Evolutionary conservation across 257 asterid species (phyloP).

Genomic region (Penstemon barbatus): DNA sequence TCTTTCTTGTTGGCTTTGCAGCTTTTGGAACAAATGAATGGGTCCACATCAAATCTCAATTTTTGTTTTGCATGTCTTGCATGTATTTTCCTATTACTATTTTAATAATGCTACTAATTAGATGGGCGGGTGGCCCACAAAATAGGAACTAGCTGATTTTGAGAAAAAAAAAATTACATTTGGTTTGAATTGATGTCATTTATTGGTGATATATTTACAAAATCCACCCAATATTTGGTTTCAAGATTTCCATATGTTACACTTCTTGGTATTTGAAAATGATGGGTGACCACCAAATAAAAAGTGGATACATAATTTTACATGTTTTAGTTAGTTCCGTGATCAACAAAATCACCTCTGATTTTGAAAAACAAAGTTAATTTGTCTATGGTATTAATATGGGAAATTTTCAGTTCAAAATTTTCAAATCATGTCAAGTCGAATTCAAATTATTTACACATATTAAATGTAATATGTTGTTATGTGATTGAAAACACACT

Average conservation of each 20-base stretch:
- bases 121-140: background rate
- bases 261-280: background rate
- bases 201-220: background rate
- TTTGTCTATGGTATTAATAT: background rate
- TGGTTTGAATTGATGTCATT: background rate
- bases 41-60: conserved; percentile 26
- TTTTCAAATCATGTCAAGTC: too few relatives aligned
- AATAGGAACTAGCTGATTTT: background rate
- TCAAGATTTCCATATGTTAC: background rate
- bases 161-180: background rate
- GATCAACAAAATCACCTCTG: too few relatives aligned
- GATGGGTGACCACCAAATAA: background rate
- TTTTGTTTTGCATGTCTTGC: conserved; percentile 26
- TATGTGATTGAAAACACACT: background rate
- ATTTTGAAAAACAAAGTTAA: too few relatives aligned
- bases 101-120: background rate
- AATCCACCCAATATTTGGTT: background rate
- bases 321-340: background rate
- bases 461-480: background rate
- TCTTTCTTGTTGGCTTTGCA: conserved; percentile 20
- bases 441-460: background rate
- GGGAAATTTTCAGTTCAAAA: too few relatives aligned
- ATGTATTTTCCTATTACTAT: conserved; percentile 1
- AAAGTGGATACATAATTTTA: background rate
- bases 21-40: conserved; percentile 18